Evolutionary conservation across 2,329 filamentous ascomycete species (phyloP).

Genomic region (Lecanoromycetidae sp.): DNA sequence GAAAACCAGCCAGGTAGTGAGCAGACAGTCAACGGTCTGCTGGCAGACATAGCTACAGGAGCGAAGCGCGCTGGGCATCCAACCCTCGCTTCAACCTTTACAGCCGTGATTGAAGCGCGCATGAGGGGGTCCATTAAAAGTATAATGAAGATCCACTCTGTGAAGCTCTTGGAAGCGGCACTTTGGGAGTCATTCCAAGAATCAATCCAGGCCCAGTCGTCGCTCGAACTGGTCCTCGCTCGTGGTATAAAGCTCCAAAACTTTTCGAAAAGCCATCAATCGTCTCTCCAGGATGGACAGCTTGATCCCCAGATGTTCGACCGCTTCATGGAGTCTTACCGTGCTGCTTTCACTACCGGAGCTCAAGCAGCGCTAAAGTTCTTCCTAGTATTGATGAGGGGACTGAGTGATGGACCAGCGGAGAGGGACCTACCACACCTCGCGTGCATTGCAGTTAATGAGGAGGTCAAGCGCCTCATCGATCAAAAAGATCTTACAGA

Average conservation of each 20-base stretch:
- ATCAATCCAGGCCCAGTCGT: background rate
- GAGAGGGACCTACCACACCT: background rate
- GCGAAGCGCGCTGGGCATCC: slow-evolving; percentile 24
- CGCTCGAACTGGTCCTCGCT: background rate
- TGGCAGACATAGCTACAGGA: no score
- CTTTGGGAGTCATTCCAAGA: background rate
- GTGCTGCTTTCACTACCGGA: background rate
- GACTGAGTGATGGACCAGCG: background rate
- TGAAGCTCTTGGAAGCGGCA: background rate
- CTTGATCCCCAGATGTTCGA: background rate
- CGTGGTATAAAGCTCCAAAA: background rate
- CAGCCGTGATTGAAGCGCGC: slow-evolving; percentile 30
- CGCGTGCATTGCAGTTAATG: background rate
- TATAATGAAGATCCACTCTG: background rate
- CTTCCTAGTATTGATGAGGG: background rate
- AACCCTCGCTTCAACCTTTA: slow-evolving; percentile 34
- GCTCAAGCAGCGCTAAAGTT: background rate
- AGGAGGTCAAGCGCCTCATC: background rate
- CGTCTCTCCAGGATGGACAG: background rate
- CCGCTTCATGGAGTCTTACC: background rate
- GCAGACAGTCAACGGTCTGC: no score
- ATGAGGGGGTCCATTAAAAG: background rate
- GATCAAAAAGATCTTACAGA: slow-evolving; percentile 22
- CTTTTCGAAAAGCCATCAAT: background rate
- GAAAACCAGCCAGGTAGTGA: no score